Evolutionary conservation across 2,329 filamentous ascomycete species (phyloP).

Genomic region (Leptographium wingfieldii): DNA sequence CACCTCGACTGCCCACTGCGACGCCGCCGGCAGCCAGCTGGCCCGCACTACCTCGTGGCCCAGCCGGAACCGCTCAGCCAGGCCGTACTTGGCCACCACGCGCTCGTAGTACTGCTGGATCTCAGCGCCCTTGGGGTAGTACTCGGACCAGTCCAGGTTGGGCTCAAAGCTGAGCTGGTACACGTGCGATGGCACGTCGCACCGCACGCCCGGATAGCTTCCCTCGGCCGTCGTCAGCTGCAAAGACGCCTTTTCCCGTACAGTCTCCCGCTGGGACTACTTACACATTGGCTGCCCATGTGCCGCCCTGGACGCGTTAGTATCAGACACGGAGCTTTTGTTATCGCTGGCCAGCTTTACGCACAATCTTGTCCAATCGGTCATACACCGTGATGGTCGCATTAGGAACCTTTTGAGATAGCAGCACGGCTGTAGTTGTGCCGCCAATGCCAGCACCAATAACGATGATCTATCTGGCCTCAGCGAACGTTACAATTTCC

Average conservation of each 20-base stretch:
- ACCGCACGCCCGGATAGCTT: conserved; percentile 10
- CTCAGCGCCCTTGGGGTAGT: conserved; percentile 11
- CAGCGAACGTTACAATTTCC: not conserved
- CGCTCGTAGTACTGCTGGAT: conserved; percentile 13
- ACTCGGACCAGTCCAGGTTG: conserved; percentile 11
- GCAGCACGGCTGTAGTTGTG: conserved; percentile 17
- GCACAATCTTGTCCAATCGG: not conserved
- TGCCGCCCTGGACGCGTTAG: conserved; percentile 1
- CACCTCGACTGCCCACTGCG: conserved; percentile 18
- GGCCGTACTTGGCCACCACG: conserved; percentile 4
- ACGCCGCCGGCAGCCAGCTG: conserved; percentile 6
- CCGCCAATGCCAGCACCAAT: conserved; percentile 39
- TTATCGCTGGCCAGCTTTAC: too few species aligned
- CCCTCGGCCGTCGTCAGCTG: not conserved
- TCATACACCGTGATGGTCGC: conserved; percentile 5
- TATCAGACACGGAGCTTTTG: too few species aligned
- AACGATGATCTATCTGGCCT: not conserved
- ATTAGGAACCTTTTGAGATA: conserved; percentile 9
- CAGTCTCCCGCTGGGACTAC: not conserved
- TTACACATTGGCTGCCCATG: conserved; percentile 3
- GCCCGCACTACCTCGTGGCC: conserved; percentile 8
- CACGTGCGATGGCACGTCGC: conserved; percentile 10
- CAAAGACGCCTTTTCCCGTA: too few species aligned
- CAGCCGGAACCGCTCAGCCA: conserved; percentile 1
- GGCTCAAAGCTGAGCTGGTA: conserved; percentile 12